Evolutionary conservation across 2,329 filamentous ascomycete species (phyloP), one percentile per base, ranked within the genome.

Genomic region (Raffaelea arxii): DNA sequence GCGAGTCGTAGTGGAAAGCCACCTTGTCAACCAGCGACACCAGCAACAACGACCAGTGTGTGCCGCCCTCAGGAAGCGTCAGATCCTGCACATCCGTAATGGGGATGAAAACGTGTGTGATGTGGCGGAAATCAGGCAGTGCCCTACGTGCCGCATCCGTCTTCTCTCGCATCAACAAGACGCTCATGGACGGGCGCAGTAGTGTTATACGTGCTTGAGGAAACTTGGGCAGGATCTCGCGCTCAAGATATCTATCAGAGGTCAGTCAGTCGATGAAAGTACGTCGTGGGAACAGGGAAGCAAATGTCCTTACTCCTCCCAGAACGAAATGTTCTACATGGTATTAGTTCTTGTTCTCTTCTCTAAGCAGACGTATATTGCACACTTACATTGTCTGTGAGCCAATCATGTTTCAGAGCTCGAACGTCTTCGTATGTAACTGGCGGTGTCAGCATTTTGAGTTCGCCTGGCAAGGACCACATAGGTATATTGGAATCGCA

Each of bases 1-100:
- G 72, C 1, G 84, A 91, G 66, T 98, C 92, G 67, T 98, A 98
- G 70, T 98, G 92, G 64, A 98, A 98, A 0, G 91, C 87, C 3
- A 95, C 81, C 9, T 87, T 82, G 60, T 98, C 92, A 43, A 94
- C 80, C 36, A 89, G 77, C 12, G 83, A 89, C 25, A 98, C 90
- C 3, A 98, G 77, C 1, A 98, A 79, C 0, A 98, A 71, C 0
- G 88, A 94, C 92, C 92, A 98, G 63, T 98, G 92, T 3, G 84
- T 86, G 35, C 92, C 92, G 36, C 86, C 88, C 66, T 96, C 90
- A n/a, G 88, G 82, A 47, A 83, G 69, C 43, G 74, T 77, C 41
- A 84, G 78, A 55, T 88, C 86, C 41, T 77, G 75, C 57, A 82
- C 86, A 67, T 98, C 90, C 65, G 96, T 97, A 62, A 98, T 84